Evolutionary conservation across 495 filamentous ascomycete species (phyloP).

Genomic region (Neurospora cerealis): DNA sequence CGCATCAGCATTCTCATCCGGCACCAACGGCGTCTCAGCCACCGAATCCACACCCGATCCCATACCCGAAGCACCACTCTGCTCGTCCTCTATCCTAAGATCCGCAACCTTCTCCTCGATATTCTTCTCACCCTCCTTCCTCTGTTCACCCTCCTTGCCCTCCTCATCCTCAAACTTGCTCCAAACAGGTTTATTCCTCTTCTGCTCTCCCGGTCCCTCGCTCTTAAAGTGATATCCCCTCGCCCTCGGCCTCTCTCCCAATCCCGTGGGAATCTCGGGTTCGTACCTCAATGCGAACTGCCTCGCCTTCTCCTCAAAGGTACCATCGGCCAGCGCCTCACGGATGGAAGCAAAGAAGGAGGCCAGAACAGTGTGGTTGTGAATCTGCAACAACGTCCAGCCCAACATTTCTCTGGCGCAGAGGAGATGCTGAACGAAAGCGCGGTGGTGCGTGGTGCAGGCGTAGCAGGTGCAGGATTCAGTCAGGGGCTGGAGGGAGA

Average conservation of each 20-base stretch:
- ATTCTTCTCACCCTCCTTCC: background rate
- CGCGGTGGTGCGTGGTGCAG: conserved; percentile 73
- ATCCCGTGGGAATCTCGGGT: conserved; percentile 56
- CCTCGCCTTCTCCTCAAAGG: conserved; percentile 50
- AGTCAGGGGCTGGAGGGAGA: conserved; percentile 47
- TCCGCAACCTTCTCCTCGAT: background rate
- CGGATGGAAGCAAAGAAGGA: conserved; percentile 66
- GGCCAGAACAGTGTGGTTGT: conserved; percentile 68
- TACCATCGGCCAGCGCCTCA: conserved; percentile 39
- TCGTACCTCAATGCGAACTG: conserved; percentile 56
- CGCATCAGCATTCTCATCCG: background rate
- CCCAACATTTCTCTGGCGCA: conserved; percentile 88
- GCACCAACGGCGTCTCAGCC: conserved; percentile 2
- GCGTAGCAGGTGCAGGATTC: conserved; percentile 68
- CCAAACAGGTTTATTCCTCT: conserved; percentile 61
- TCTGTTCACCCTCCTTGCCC: conserved; percentile 17
- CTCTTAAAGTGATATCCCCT: conserved; percentile 79
- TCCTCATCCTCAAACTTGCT: conserved; percentile 24
- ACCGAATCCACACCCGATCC: background rate
- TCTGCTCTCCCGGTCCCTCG: conserved; percentile 51
- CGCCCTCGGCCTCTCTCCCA: conserved; percentile 68
- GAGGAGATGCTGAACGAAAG: conserved; percentile 81
- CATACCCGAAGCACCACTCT: background rate
- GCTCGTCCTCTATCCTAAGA: background rate
- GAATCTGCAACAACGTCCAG: conserved; percentile 85